Base-by-base conservation (phyloP, 2,329 filamentous ascomycete species). In the Phialophora verrucosa region DNA sequence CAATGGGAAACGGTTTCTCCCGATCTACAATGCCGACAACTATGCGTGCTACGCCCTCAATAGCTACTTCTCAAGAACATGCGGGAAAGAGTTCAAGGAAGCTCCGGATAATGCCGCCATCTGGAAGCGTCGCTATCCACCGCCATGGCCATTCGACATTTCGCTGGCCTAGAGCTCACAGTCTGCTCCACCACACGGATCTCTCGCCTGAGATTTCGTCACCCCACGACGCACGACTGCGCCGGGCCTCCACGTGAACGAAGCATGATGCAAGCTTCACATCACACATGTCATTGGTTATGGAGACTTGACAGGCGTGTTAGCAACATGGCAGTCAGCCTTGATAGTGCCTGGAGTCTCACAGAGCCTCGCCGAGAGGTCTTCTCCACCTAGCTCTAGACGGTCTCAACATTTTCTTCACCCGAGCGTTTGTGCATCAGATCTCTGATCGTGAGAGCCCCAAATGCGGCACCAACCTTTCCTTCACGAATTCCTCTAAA, bases 401-500 rank as follows among this genome's bases (percentile, higher is more conserved):
- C 7, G 11, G 38, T 32, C 14, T 17, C 38, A 7, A 42, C 17
- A 17, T 2, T 7, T n/a, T n/a, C 14, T 42, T 17, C 12, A 17
- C 17, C n/a, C 38, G 38, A n/a, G 38, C 38, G 17, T 5, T 44
- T 44, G 5, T 44, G 38, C 38, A 44, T 44, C 17, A 8, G 17
- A 44, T 51, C 23, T 51, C 49, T 25, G 23, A 51, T 61, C 20
- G 32, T 23, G 4, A 50, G 23, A 63, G 49, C 20, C 55, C 51
- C 56, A 67, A 42, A 53, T 67, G 58, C 17, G 65, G 62, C 31
- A 67, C 58, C 27, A 67, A 53, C 23, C 57, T 54, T 38, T 67
- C 71, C 35, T 61, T 57, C 5, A 71, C 56, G 57, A 69, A 73
- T 38, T 73, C 63, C 58, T 73, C 71, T 6, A 68, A 25, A 17